Evolutionary conservation across 129 eudicot genomes (phyloP), one percentile per base, ranked within the genome.

Genomic region (Chrysanthemum lavandulifolium): DNA sequence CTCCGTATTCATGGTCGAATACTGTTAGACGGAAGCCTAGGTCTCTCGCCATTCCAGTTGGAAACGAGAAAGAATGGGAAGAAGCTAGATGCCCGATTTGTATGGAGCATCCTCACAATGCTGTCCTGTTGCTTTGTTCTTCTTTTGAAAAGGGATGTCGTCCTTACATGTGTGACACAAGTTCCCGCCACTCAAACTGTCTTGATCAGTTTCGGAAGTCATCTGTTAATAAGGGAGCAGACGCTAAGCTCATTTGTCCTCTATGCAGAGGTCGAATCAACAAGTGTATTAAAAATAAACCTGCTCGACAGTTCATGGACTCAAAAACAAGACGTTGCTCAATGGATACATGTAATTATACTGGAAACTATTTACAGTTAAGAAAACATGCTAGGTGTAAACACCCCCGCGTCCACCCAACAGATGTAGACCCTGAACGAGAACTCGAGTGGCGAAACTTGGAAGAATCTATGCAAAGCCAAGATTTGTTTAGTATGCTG

Each of bases 161-260:
- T 12, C 95, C 95, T 10, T 88, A 74, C 66, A 78, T 88, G 77
- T 88, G 95, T 47, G 90, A 83, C 81, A 88, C 95, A 54, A 88
- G 90, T 72, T 67, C 76, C 58, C 87, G 84, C 18, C 95, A 80
- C 77, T 88, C 95, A 3, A 85, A 88, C 27, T 88, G 95, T 71
- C 76, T 88, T 49, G 88, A 88, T 33, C 90, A 82, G 66, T 87
- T 84, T 27, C 63, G 71, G 31, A 82, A 82, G 57, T 82, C 76
- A 64, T 3, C 78, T 45, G 13, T 59, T 33, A 78, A 27, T 14
- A 21, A 65, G 31, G 9, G 47, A 40, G 47, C 55, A 43, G 61
- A 33, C 64, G 1, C 68, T 1, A 59, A 73, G 40, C 81, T 79
- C 13, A 27, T 49, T 7, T 88, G 91, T 76, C 96, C 96, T 56